Percentiles rank a stretch among this genome's conserved stretches.
Conservation (phyloP, 1,139 yeast genomes). For the Saccharomyces hybrid region DNA sequence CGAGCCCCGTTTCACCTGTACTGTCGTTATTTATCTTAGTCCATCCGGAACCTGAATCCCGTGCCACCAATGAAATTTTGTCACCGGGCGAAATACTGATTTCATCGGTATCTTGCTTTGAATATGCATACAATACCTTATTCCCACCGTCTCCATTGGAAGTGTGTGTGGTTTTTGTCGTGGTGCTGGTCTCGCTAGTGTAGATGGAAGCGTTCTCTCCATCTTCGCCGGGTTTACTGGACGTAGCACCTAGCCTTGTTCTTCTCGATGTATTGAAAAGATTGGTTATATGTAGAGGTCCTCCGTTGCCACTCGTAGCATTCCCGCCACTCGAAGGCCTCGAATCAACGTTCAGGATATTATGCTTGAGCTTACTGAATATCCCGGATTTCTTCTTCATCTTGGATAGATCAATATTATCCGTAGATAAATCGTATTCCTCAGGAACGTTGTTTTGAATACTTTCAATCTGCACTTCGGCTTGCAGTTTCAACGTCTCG, state of each 20-base stretch:
- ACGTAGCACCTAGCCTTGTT: not conserved
- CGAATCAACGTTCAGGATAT: slow-evolving; percentile 17
- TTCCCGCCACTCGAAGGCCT: slow-evolving; percentile 7
- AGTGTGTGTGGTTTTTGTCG: slow-evolving; percentile 19
- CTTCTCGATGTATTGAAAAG: not conserved
- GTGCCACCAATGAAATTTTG: slow-evolving; percentile 45
- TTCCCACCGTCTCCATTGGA: slow-evolving; percentile 26
- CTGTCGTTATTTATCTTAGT: slow-evolving; percentile 42
- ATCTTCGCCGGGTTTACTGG: slow-evolving; percentile 4
- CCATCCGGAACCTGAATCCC: slow-evolving; percentile 96
- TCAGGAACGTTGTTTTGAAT: slow-evolving; percentile 62
- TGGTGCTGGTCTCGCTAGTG: slow-evolving; percentile 19
- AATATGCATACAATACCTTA: slow-evolving; percentile 59
- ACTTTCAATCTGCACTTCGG: slow-evolving; percentile 84
- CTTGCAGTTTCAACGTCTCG: slow-evolving; percentile 64
- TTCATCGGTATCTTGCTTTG: slow-evolving; percentile 72
- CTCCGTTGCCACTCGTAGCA: slow-evolving; percentile 11
- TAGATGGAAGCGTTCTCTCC: slow-evolving; percentile 16
- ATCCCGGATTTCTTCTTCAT: slow-evolving; percentile 53
- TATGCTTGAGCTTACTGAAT: slow-evolving; percentile 33
- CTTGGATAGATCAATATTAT: slow-evolving; percentile 58
- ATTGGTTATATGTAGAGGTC: not conserved
- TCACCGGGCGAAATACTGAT: slow-evolving; percentile 56
- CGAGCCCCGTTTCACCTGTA: slow-evolving; percentile 57
- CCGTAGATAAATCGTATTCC: slow-evolving; percentile 36